These are phyloP conservation scores for Bondarzewia mesenterica DNA, from an alignment of 1,284 basidiomycete genomes.

Conservation along the genomic window DNA sequence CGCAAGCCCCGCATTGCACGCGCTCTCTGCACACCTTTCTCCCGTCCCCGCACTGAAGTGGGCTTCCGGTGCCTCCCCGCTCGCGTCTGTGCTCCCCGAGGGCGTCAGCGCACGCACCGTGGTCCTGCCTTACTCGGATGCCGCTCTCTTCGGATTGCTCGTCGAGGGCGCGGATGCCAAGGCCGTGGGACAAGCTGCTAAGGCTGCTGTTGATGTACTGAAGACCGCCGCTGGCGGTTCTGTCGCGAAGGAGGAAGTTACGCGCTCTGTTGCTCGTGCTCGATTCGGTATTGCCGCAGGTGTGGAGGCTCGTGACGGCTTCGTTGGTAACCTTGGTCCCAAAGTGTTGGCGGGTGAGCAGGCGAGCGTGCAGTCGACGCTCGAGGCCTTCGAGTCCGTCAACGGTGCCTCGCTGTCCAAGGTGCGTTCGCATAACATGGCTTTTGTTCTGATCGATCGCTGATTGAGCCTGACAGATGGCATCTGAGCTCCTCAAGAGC, in stretches of 20 bases:
- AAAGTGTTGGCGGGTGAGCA: slow-evolving; percentile 36
- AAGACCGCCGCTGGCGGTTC: slow-evolving; percentile 52
- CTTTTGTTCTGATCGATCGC: background rate
- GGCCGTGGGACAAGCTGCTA: slow-evolving; percentile 56
- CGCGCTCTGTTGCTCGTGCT: slow-evolving; percentile 79
- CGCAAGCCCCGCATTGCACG: slow-evolving; percentile 56
- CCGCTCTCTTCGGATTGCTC: slow-evolving; percentile 75
- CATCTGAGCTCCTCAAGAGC: slow-evolving; percentile 47
- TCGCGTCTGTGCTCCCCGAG: slow-evolving; percentile 46
- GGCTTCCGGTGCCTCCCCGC: slow-evolving; percentile 64
- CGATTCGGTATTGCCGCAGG: slow-evolving; percentile 73
- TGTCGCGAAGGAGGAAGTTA: slow-evolving; percentile 54
- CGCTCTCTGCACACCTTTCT: slow-evolving; percentile 73
- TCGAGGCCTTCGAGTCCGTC: slow-evolving; percentile 10
- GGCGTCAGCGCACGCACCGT: slow-evolving; percentile 62
- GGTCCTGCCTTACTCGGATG: slow-evolving; percentile 85
- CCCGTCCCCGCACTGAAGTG: slow-evolving; percentile 77
- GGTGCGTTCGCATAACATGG: background rate
- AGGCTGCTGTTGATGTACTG: slow-evolving; percentile 59
- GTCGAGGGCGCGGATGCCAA: slow-evolving; percentile 55
- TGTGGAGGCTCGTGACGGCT: slow-evolving; percentile 65
- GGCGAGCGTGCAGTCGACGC: slow-evolving; percentile 6
- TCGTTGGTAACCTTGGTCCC: slow-evolving; percentile 51
- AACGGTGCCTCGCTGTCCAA: slow-evolving; percentile 8
- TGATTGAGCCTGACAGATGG: slow-evolving; percentile 28